Conservation (phyloP, 1,284 basidiomycete species). For the Sanghuangporus baumii region DNA sequence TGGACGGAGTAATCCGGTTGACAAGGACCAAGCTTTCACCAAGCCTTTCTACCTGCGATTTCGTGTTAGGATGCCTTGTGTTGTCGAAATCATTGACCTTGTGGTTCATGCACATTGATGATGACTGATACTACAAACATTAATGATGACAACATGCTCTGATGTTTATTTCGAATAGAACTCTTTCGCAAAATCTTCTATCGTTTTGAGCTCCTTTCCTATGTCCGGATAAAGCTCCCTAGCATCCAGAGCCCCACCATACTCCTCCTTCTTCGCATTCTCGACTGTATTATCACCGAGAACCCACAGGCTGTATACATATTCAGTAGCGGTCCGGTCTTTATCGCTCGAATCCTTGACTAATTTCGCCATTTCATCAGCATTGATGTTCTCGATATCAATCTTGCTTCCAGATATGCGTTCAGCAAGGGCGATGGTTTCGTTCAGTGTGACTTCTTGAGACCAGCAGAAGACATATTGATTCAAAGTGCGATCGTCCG, state of each 20-base stretch:
- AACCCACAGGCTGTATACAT: conserved; percentile 4
- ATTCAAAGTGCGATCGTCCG: conserved; percentile 25
- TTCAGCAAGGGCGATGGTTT: conserved; percentile 4
- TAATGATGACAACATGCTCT: not conserved
- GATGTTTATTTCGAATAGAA: not conserved
- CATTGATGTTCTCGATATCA: not conserved
- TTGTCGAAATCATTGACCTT: too few relatives aligned
- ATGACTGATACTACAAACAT: too few relatives aligned
- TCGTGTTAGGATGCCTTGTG: too few relatives aligned
- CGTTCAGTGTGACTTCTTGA: conserved; percentile 22
- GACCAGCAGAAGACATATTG: conserved; percentile 25
- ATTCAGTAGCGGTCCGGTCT: not conserved
- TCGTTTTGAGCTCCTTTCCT: not conserved
- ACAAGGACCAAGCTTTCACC: too few relatives aligned
- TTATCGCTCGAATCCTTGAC: not conserved
- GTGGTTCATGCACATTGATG: too few relatives aligned
- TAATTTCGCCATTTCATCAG: not conserved
- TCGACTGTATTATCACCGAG: conserved; percentile 15
- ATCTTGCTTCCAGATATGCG: not conserved
- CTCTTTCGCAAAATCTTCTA: conserved; percentile 10
- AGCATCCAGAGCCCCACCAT: conserved; percentile 12
- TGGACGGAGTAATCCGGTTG: too few relatives aligned
- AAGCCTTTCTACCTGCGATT: too few relatives aligned
- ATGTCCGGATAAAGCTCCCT: conserved; percentile 17
- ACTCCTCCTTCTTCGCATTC: conserved; percentile 17